Evolutionary conservation across 2,329 filamentous ascomycete genomes (phyloP), one percentile per base, ranked within the genome.

Genomic region (Coleophoma eucalyptorum): DNA sequence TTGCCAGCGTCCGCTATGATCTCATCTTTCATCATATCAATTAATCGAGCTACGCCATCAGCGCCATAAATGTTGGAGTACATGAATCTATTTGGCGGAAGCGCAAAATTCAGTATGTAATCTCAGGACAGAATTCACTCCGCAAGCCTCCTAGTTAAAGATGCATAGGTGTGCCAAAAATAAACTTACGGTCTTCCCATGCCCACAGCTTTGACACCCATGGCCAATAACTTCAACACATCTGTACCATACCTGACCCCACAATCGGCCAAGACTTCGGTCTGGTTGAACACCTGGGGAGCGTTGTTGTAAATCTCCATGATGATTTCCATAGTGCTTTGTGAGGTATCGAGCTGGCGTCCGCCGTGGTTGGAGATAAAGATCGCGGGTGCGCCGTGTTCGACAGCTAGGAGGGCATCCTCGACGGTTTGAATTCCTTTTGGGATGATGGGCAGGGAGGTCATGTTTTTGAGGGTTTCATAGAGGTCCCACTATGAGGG

Each of bases 201-300:
- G 50, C 83, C 81, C 26, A 83, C 79, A 55, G 83, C 83, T 56
- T 78, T 78, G 0, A 80, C 81, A 3, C 81, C 80, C 15, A 84
- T 65, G 1, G 80, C 79, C 15, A 84, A 67, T 1, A 80, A 80
- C 60, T 84, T 84, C 62, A 80, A 73, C 7, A 83, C 72, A 57
- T 84, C 81, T n/a, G 75, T 72, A 1, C 76, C 78, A 6, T 76
- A 73, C 1, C 80, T 69, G 1, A 84, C 67, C 3, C 81, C 80
- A 2, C 75, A 80, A 64, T 84, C 80, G 61, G 75, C 84, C 72
- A 82, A 82, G 55, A 84, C 72, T 58, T 78, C 72, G 21, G 43
- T 43, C 32, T 51, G 38, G 15, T 48, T 47, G 13, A 46, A 46
- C 13, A 49, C 40, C 38, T 54, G 40, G 12, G 52, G 54, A 12